Evolutionary conservation across 1,284 basidiomycete species (phyloP).

Genomic region (Tremellales sp.): DNA sequence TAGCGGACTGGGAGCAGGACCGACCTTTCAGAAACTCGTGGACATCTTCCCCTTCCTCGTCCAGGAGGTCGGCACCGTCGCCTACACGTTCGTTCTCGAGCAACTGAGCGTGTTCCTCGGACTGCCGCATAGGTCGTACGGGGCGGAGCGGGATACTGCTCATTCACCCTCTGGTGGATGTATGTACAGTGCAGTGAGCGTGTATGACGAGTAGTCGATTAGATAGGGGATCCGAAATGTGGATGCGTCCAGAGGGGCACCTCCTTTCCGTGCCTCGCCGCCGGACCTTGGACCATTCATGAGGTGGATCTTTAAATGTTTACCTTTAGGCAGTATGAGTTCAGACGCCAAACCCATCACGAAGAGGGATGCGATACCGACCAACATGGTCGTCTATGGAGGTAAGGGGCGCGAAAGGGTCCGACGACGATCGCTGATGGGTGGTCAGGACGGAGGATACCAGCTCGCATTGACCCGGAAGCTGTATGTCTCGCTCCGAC

Average conservation of each 20-base stretch:
- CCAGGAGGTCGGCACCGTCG: constrained; percentile 7
- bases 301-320: not conserved
- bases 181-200: too few species aligned
- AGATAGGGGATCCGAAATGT: too few species aligned
- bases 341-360: constrained; percentile 9
- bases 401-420: constrained; percentile 17
- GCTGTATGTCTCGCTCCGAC: constrained; percentile 27
- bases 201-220: too few species aligned
- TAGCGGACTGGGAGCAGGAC: not conserved
- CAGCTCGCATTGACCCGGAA: constrained; percentile 44
- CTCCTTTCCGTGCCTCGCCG: too few species aligned
- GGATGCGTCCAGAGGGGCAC: too few species aligned
- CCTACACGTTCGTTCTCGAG: not conserved
- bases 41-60: constrained; percentile 6
- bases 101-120: not conserved
- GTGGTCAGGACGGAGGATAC: constrained; percentile 34
- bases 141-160: not conserved
- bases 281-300: too few species aligned
- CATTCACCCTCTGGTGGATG: too few species aligned
- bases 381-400: constrained; percentile 42
- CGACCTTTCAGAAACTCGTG: constrained; percentile 5
- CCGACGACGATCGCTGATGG: not conserved
- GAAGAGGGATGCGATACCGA: constrained; percentile 38
- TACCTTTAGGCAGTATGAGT: not conserved
- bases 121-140: not conserved